These are phyloP conservation scores for Elsinoe necatrix DNA, from an alignment of 2,329 filamentous ascomycete genomes.

Conservation along the genomic window DNA sequence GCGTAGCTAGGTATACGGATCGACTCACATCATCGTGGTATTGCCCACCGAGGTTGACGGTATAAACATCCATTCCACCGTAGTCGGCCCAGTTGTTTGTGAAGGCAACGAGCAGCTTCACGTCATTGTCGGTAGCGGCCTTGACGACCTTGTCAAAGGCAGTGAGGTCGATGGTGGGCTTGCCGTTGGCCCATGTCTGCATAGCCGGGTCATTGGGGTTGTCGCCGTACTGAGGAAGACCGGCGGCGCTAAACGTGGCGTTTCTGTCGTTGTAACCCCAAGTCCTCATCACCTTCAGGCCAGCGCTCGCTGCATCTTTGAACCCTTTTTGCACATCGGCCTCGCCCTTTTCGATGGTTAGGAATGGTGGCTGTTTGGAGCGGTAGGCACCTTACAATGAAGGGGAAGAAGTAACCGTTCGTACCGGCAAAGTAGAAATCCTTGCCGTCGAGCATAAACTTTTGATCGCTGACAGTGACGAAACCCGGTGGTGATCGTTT, in stretches of 20 bases:
- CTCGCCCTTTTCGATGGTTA: constrained; percentile 33
- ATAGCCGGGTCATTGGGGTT: constrained; percentile 41
- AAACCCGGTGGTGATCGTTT: constrained; percentile 32
- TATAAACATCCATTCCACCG: constrained; percentile 53
- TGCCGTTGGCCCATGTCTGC: constrained; percentile 42
- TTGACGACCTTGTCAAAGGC: constrained; percentile 46
- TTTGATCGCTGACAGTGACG: constrained; percentile 42
- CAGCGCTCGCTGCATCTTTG: constrained; percentile 40
- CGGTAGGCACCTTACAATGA: constrained; percentile 28
- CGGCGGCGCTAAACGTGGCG: constrained; percentile 35
- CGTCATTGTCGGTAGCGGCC: constrained; percentile 41
- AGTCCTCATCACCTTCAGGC: constrained; percentile 47
- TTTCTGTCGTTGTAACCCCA: constrained; percentile 54
- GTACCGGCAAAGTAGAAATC: constrained; percentile 50
- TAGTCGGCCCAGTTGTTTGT: constrained; percentile 55
- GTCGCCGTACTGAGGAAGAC: constrained; percentile 45
- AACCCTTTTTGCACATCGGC: constrained; percentile 41
- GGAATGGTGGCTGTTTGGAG: background rate
- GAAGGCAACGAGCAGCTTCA: constrained; percentile 47
- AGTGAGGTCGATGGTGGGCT: constrained; percentile 36
- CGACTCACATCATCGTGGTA: constrained; percentile 42
- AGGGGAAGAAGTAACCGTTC: constrained; percentile 51
- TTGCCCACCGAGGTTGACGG: constrained; percentile 44
- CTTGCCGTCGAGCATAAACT: constrained; percentile 47
- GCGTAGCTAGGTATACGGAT: too few species aligned